These are phyloP conservation scores for Luffa aegyptiaca DNA, from an alignment of 306 rosid genomes.

Conservation along the genomic window DNA sequence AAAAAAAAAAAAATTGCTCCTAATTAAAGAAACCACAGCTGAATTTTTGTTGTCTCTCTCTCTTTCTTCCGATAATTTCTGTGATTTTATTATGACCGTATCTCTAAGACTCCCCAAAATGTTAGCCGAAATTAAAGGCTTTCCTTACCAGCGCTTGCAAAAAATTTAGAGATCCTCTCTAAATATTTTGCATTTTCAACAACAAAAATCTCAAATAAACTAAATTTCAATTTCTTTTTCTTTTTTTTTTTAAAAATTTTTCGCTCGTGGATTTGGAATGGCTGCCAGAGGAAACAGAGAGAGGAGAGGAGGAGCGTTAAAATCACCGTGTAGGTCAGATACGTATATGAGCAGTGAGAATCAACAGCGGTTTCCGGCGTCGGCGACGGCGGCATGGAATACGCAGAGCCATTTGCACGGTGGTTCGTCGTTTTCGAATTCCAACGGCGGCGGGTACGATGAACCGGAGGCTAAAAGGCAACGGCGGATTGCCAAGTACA, in stretches of 20 bases:
- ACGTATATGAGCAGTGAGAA: not conserved
- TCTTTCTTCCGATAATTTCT: not conserved
- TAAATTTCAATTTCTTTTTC: not conserved
- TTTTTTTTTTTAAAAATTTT: not conserved
- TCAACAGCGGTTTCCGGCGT: not conserved
- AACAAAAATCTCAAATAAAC: not conserved
- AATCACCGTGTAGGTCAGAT: not conserved
- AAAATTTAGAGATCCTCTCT: no score
- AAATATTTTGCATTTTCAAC: not conserved
- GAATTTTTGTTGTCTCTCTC: not conserved
- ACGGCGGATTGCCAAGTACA: constrained; percentile 25
- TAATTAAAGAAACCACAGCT: not conserved
- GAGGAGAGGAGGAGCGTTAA: not conserved
- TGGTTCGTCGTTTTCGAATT: not conserved
- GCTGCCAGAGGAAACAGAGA: not conserved
- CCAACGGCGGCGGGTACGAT: not conserved
- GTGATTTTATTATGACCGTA: not conserved
- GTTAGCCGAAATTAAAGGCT: not conserved
- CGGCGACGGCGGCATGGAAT: not conserved
- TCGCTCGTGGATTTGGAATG: not conserved
- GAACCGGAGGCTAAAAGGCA: constrained; percentile 25
- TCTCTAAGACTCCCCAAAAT: not conserved
- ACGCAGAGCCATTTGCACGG: not conserved
- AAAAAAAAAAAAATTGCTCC: not conserved
- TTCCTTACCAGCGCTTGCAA: not conserved